phyloP scores from a whole-genome alignment of 257 asterid genomes.

The Solanum bulbocastanum region DNA sequence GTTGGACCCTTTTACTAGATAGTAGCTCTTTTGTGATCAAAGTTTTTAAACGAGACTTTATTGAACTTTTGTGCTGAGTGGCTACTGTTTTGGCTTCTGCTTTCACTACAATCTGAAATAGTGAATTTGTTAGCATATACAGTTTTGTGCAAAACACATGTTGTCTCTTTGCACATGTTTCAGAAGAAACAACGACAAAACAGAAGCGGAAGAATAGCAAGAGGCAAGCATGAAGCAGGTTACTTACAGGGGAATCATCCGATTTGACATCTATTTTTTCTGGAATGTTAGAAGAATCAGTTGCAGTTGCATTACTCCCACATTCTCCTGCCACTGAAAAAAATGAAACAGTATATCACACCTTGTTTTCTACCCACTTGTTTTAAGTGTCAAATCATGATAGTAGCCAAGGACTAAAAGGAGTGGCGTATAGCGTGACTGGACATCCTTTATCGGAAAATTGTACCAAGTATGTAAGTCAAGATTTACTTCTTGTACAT shows the following conservation, averaged over 20 bases:
- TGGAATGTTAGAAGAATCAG: slow-evolving; percentile 5
- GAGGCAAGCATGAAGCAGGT: neutral
- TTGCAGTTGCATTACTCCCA: slow-evolving; percentile 7
- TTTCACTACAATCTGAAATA: slow-evolving; percentile 19
- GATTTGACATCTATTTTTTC: neutral
- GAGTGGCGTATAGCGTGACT: neutral
- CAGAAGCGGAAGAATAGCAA: neutral
- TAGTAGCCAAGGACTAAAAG: neutral
- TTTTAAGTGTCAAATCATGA: neutral
- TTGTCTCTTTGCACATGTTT: neutral
- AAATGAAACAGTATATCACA: neutral
- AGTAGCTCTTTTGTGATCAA: slow-evolving; percentile 49
- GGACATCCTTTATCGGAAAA: neutral
- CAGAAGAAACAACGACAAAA: neutral
- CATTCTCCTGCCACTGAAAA: slow-evolving; percentile 19
- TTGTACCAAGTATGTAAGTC: neutral
- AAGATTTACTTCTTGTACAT: neutral
- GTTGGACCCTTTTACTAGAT: slow-evolving; percentile 35
- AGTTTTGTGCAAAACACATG: neutral
- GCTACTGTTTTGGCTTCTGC: slow-evolving; percentile 10
- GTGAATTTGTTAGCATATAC: neutral
- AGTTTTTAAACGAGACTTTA: slow-evolving; percentile 57
- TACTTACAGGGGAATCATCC: slow-evolving; percentile 6
- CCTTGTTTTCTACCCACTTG: neutral
- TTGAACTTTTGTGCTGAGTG: slow-evolving; percentile 38